A percentile compares a stretch with the other conserved stretches of the same genome.
Conservation (phyloP, 345 rosid species). For the Salix viminalis region DNA sequence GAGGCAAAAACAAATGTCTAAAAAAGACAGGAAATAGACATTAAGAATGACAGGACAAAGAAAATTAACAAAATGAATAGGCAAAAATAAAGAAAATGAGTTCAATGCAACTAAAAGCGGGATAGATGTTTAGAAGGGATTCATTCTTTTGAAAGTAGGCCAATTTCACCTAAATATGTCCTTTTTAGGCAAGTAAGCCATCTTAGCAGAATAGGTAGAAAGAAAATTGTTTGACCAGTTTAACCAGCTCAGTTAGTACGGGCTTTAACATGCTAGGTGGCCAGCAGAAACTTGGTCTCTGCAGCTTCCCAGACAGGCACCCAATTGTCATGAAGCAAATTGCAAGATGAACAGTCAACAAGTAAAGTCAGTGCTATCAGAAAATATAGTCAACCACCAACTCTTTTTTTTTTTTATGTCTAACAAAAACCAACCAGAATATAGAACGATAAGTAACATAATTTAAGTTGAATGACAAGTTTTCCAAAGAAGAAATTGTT, state of each 20-base stretch:
- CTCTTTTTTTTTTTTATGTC: not conserved
- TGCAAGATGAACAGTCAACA: not conserved
- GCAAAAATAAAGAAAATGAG: not conserved
- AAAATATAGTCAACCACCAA: too few species aligned
- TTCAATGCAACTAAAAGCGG: not conserved
- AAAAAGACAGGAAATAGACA: not conserved
- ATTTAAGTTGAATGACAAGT: not conserved
- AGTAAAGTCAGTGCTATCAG: not conserved
- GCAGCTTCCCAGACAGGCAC: not conserved
- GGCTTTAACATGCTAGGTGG: not conserved
- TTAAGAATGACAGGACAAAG: not conserved
- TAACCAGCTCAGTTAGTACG: not conserved
- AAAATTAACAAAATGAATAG: not conserved
- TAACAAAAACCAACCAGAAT: not conserved
- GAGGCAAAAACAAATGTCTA: too few species aligned
- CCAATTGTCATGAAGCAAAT: not conserved
- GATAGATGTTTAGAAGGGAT: not conserved
- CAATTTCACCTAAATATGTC: not conserved
- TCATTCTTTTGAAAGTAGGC: not conserved
- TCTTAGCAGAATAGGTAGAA: not conserved
- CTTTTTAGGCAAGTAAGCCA: not conserved
- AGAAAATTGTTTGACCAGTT: not conserved
- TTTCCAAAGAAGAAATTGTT: not conserved
- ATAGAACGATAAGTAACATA: not conserved
- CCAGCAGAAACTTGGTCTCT: not conserved